Percentiles rank a stretch among this genome's conserved stretches.
phyloP scores from a whole-genome alignment of 2,329 filamentous ascomycete genomes.

The Metarhizium anisopliae region DNA sequence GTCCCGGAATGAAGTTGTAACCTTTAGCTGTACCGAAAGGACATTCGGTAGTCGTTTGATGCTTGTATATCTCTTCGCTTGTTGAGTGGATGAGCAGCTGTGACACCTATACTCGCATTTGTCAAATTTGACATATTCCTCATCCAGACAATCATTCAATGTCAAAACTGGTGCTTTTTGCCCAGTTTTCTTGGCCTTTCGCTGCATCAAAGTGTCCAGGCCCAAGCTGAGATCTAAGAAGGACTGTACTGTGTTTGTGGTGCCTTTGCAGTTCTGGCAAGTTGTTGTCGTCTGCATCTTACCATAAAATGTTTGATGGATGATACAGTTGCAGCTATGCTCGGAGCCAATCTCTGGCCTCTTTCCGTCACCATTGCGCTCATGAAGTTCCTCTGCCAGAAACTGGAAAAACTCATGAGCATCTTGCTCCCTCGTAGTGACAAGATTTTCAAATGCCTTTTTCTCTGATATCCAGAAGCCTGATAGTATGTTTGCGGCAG shows the following conservation, averaged over 20 bases:
- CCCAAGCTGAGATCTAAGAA: conserved; percentile 88
- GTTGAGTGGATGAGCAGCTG: conserved; percentile 66
- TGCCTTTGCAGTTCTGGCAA: conserved; percentile 77
- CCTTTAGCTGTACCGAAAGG: conserved; percentile 87
- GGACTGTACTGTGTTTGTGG: conserved; percentile 75
- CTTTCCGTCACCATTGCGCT: conserved; percentile 65
- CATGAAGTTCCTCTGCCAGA: conserved; percentile 82
- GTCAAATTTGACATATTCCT: conserved; percentile 80
- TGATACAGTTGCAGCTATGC: conserved; percentile 74
- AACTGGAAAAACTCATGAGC: conserved; percentile 97
- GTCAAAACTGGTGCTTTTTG: conserved; percentile 36
- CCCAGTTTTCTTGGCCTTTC: conserved; percentile 45
- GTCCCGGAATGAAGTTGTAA: conserved; percentile 22
- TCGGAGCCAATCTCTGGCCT: conserved; percentile 49
- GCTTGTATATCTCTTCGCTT: conserved; percentile 74
- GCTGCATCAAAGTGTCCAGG: conserved; percentile 66
- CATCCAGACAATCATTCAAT: conserved; percentile 66
- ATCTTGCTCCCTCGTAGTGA: conserved; percentile 91
- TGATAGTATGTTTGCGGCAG: conserved; percentile 79
- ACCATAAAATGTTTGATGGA: conserved; percentile 91
- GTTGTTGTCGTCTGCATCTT: conserved; percentile 86
- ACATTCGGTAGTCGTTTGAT: conserved; percentile 83
- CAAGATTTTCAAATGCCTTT: conserved; percentile 62
- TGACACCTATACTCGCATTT: conserved; percentile 84
- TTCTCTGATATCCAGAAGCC: conserved; percentile 83